Evolutionary conservation across 2,329 filamentous ascomycete genomes (phyloP).

Genomic region (Pseudocercospora fuligena): DNA sequence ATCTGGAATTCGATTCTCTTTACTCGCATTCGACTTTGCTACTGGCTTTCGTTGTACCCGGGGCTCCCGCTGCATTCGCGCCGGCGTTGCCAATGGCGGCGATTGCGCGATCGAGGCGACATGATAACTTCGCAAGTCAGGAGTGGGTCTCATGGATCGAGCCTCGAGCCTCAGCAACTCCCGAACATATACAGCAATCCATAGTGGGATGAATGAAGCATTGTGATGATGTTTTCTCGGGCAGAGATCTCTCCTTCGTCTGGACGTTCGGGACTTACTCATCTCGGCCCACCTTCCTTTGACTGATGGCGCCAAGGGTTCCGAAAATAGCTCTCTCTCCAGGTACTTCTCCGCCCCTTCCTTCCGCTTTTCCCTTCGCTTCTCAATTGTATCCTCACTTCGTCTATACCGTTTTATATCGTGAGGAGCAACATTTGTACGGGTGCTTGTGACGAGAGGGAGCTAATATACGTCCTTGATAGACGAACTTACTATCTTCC

Average conservation of each 20-base stretch:
- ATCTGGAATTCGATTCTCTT: neutral
- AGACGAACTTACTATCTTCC: no score
- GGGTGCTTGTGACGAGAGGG: no score
- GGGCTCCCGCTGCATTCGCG: conserved; percentile 1
- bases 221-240: no score
- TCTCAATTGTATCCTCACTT: no score
- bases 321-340: neutral
- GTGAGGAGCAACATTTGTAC: no score
- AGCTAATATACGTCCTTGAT: no score
- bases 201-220: no score
- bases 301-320: neutral
- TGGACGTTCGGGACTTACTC: no score
- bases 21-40: neutral
- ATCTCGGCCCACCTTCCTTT: neutral
- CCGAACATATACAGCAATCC: no score
- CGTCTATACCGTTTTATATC: no score
- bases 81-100: conserved; percentile 3
- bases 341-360: neutral
- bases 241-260: neutral
- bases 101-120: neutral
- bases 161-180: neutral
- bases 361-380: neutral
- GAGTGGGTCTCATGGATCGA: neutral
- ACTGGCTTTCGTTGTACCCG: neutral
- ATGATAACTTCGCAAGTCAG: neutral